A percentile compares a stretch with the other conserved stretches of the same genome.
These are phyloP conservation scores for Phytopythium vexans DNA, from an alignment of 352 stramenopile genomes.

Conservation along the genomic window DNA sequence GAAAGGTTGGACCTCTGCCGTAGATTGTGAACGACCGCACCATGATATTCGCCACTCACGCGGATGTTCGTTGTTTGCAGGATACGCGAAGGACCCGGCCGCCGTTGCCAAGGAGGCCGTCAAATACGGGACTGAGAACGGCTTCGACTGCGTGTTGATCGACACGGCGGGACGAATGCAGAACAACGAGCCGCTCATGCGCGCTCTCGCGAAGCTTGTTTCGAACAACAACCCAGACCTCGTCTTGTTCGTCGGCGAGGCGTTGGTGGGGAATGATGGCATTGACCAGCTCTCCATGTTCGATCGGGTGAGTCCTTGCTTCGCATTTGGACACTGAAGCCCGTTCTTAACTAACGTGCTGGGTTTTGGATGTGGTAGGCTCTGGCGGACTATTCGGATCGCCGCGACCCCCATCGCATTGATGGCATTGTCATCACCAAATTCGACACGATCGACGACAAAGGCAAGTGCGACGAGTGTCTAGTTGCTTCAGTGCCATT, in stretches of 20 bases:
- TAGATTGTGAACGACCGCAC: neutral
- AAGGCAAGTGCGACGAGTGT: constrained; percentile 54
- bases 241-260: constrained; percentile 98
- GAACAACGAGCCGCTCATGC: constrained; percentile 99
- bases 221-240: constrained; percentile 96
- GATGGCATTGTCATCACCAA: constrained; percentile 99
- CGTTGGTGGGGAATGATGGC: constrained; percentile 98
- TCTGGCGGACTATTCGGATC: constrained; percentile 87
- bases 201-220: constrained; percentile 96
- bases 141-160: constrained; percentile 97
- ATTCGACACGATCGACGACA: constrained; percentile 99
- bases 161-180: constrained; percentile 99
- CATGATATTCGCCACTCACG: too few species aligned
- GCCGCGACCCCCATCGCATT: constrained; percentile 87
- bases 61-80: constrained; percentile 22
- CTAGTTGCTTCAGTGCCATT: neutral
- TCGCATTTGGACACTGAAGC: neutral
- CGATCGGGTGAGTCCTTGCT: constrained; percentile 64
- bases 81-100: constrained; percentile 97
- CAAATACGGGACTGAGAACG: constrained; percentile 92
- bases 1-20: constrained; percentile 31
- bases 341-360: constrained; percentile 7
- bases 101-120: constrained; percentile 94
- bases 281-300: constrained; percentile 98
- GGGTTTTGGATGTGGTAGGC: constrained; percentile 37